These are phyloP conservation scores for Proliferodiscus dingleyae DNA, from an alignment of 2,329 filamentous ascomycete species.

Conservation along the genomic window DNA sequence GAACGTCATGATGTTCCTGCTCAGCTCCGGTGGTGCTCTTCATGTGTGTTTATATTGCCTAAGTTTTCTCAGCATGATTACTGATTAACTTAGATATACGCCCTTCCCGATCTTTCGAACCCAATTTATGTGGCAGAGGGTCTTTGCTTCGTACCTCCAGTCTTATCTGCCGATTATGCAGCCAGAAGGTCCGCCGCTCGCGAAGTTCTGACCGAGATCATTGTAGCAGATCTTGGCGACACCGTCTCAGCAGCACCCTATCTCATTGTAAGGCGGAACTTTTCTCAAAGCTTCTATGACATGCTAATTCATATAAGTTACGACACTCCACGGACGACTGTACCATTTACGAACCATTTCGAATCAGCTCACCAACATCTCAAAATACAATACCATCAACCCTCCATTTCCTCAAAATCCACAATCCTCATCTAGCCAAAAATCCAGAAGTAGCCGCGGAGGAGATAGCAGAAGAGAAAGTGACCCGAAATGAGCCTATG, in stretches of 20 bases:
- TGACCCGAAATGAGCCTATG: conserved; percentile 38
- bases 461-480: conserved; percentile 42
- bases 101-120: conserved; percentile 66
- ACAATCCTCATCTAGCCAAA: conserved; percentile 63
- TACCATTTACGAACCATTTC: conserved; percentile 79
- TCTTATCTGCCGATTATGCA: conserved; percentile 66
- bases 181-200: conserved; percentile 66
- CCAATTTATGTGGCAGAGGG: conserved; percentile 72
- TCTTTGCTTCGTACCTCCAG: conserved; percentile 70
- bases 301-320: conserved; percentile 44
- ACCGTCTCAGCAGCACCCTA: conserved; percentile 65
- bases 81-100: conserved; percentile 57
- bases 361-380: conserved; percentile 34
- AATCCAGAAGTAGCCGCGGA: conserved; percentile 45
- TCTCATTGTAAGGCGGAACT: conserved; percentile 62
- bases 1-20: conserved; percentile 67
- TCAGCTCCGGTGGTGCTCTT: conserved; percentile 70
- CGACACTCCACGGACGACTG: conserved; percentile 78
- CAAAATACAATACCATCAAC: conserved; percentile 31
- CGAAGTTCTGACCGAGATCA: conserved; percentile 71
- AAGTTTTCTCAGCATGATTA: background rate
- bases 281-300: background rate
- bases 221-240: conserved; percentile 83
- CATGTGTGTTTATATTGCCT: conserved; percentile 59
- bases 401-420: conserved; percentile 71